These are phyloP conservation scores for Lenzites betulinus DNA, from an alignment of 768 basidiomycete species.

Conservation along the genomic window DNA sequence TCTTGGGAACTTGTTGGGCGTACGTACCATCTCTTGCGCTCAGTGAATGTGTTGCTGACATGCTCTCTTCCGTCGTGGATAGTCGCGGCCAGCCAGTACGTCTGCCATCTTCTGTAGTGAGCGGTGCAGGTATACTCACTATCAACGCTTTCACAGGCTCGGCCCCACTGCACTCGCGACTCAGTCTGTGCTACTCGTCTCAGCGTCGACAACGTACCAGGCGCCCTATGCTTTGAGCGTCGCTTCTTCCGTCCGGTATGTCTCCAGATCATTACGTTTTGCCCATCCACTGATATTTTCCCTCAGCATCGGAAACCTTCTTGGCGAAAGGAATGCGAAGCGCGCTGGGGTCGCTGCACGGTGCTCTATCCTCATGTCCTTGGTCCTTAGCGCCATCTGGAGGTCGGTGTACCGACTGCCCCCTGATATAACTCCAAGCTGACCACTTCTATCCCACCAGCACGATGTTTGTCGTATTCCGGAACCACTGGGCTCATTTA, in stretches of 20 bases:
- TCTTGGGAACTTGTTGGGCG: constrained; percentile 85
- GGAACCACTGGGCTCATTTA: constrained; percentile 53
- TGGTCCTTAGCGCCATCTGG: constrained; percentile 64
- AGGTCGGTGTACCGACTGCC: constrained; percentile 44
- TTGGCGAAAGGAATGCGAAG: constrained; percentile 76
- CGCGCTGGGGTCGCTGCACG: constrained; percentile 72
- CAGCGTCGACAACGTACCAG: constrained; percentile 77
- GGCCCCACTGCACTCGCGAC: constrained; percentile 83
- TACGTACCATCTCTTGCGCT: constrained; percentile 28
- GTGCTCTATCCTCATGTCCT: constrained; percentile 64
- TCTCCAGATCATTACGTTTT: constrained; percentile 1
- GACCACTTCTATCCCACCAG: constrained; percentile 29
- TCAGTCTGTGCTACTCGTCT: constrained; percentile 83
- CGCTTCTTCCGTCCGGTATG: constrained; percentile 82
- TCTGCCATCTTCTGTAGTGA: background rate
- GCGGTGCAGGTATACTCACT: background rate
- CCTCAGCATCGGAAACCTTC: constrained; percentile 79
- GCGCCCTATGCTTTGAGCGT: constrained; percentile 82
- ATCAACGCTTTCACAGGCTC: constrained; percentile 45
- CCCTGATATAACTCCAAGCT: background rate
- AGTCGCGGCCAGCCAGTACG: constrained; percentile 60
- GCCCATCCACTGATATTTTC: background rate
- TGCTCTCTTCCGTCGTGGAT: background rate
- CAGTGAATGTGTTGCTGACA: background rate
- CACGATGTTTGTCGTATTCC: constrained; percentile 44